These are phyloP conservation scores for Fragaria nilgerrensis DNA, from an alignment of 306 rosid species.

Conservation along the genomic window DNA sequence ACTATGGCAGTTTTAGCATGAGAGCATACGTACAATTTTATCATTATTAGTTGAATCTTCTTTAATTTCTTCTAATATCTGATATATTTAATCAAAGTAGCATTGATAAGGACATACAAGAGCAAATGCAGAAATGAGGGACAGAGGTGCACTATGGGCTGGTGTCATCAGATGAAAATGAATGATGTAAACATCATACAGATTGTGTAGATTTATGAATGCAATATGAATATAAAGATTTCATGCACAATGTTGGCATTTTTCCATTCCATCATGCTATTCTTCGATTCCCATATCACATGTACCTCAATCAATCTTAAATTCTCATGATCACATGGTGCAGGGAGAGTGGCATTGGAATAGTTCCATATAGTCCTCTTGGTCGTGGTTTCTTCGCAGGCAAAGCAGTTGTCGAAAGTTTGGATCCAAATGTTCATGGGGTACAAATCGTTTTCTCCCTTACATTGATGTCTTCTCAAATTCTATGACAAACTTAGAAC, in stretches of 20 bases:
- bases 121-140: background rate
- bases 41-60: background rate
- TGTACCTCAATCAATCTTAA: too few relatives aligned
- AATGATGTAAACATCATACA: background rate
- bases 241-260: background rate
- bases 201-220: background rate
- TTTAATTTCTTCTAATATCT: background rate
- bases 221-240: background rate
- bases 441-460: conserved; percentile 21
- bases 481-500: background rate
- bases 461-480: background rate
- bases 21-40: too few relatives aligned
- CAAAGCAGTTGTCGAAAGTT: conserved; percentile 49
- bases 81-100: background rate
- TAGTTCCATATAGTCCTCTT: conserved; percentile 79
- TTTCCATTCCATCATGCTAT: background rate
- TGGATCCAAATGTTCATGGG: conserved; percentile 27
- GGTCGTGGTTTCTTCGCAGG: conserved; percentile 84
- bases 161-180: background rate
- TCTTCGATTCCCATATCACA: background rate
- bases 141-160: background rate
- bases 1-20: too few relatives aligned
- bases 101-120: background rate
- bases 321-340: background rate
- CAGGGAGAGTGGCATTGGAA: conserved; percentile 84